These are phyloP conservation scores for Tripterygium wilfordii DNA, from an alignment of 177 flowering plant species.

Conservation along the genomic window DNA sequence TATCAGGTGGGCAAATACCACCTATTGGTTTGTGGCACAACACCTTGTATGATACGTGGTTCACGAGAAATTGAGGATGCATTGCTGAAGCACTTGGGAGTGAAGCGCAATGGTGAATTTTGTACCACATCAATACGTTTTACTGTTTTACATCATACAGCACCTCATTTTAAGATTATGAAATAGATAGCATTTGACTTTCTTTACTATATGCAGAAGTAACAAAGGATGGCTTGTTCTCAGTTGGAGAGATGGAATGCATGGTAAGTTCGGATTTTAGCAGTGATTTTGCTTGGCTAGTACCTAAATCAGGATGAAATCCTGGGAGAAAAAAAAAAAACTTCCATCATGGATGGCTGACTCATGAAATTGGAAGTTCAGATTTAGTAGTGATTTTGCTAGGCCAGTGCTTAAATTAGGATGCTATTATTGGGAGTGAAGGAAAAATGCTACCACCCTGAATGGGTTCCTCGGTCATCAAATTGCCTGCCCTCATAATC, in stretches of 20 bases:
- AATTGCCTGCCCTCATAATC: no score
- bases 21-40: constrained; percentile 93
- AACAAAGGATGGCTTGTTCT: constrained; percentile 92
- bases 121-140: neutral
- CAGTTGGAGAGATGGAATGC: constrained; percentile 99
- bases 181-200: neutral
- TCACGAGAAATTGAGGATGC: constrained; percentile 92
- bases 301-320: constrained; percentile 1
- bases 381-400: no score
- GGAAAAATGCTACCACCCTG: no score
- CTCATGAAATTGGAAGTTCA: no score
- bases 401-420: no score
- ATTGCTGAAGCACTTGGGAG: constrained; percentile 87
- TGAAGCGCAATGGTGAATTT: constrained; percentile 86
- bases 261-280: no score
- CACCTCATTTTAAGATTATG: neutral
- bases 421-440: no score
- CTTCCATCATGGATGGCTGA: no score
- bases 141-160: neutral
- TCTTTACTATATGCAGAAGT: constrained; percentile 59
- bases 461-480: no score
- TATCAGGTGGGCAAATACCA: constrained; percentile 93
- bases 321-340: no score
- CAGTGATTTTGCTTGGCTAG: neutral
- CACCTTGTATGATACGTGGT: constrained; percentile 99